phyloP scores from a whole-genome alignment of 140 eudicot species.

The Ambrosia hybrid region DNA sequence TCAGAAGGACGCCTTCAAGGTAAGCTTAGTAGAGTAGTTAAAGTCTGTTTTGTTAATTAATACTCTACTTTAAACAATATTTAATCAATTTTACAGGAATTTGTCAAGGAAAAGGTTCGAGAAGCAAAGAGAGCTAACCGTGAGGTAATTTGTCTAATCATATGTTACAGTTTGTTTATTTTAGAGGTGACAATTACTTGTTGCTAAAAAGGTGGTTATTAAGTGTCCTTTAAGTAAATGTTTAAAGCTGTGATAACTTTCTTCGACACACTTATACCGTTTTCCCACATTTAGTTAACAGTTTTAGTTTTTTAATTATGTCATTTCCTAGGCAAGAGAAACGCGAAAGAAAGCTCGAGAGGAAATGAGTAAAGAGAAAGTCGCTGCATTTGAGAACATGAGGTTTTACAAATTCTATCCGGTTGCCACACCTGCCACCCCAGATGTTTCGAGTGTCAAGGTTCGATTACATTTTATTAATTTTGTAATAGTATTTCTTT shows the following conservation, averaged over 20 bases:
- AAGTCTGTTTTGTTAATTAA: constrained; percentile 5
- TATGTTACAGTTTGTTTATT: neutral
- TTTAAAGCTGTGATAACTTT: neutral
- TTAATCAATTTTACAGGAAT: constrained; percentile 40
- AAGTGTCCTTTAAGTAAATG: neutral
- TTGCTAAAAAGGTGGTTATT: neutral
- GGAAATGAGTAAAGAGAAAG: constrained; percentile 62
- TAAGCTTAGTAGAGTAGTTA: constrained; percentile 18
- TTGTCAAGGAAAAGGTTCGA: constrained; percentile 75
- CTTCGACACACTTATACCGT: neutral
- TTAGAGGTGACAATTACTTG: neutral
- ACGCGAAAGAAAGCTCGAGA: constrained; percentile 64
- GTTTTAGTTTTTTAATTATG: neutral
- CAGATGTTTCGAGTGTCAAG: constrained; percentile 80
- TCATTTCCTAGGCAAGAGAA: constrained; percentile 62
- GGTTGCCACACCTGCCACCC: constrained; percentile 65
- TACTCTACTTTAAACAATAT: neutral
- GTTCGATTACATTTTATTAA: constrained; percentile 18
- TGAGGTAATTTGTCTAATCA: constrained; percentile 50
- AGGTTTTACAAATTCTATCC: constrained; percentile 90
- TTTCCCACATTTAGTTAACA: neutral
- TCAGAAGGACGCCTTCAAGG: constrained; percentile 90
- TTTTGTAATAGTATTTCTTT: neutral
- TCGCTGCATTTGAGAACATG: constrained; percentile 70
- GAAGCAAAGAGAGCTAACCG: constrained; percentile 86